Conservation (phyloP, 179 eudicot species). For the Amaranthus tricolor region DNA sequence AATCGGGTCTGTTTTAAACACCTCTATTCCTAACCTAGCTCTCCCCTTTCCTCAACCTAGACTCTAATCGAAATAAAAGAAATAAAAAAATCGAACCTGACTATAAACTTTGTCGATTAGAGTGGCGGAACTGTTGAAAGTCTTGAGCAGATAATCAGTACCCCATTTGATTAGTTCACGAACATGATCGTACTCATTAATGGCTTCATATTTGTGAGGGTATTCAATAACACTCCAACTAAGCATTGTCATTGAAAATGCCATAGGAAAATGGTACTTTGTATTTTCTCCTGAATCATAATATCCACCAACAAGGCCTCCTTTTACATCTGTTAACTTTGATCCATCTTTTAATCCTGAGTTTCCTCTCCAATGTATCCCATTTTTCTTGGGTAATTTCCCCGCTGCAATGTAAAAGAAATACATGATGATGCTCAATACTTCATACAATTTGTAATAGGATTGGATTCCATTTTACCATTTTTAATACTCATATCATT, state of each 20-base stretch:
- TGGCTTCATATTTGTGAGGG: conserved; percentile 54
- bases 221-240: conserved; percentile 92
- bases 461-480: no score
- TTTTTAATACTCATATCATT: no score
- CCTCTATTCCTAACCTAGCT: no score
- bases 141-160: conserved; percentile 67
- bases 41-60: no score
- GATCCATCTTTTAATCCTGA: conserved; percentile 72
- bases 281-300: conserved; percentile 75
- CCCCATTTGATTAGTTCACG: conserved; percentile 85
- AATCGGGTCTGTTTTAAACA: no score
- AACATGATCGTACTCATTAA: conserved; percentile 56
- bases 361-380: conserved; percentile 63
- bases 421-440: no score
- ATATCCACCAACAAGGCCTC: conserved; percentile 79
- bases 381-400: conserved; percentile 49
- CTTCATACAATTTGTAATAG: no score
- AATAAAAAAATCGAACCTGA: conserved; percentile 41
- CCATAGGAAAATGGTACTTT: conserved; percentile 73
- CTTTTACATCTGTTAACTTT: conserved; percentile 41
- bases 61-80: background rate
- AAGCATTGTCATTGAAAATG: conserved; percentile 79
- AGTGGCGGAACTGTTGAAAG: conserved; percentile 60
- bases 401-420: conserved; percentile 48
- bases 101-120: conserved; percentile 49